phyloP scores from a whole-genome alignment of 2,329 filamentous ascomycete genomes.

The Colletotrichum noveboracense region DNA sequence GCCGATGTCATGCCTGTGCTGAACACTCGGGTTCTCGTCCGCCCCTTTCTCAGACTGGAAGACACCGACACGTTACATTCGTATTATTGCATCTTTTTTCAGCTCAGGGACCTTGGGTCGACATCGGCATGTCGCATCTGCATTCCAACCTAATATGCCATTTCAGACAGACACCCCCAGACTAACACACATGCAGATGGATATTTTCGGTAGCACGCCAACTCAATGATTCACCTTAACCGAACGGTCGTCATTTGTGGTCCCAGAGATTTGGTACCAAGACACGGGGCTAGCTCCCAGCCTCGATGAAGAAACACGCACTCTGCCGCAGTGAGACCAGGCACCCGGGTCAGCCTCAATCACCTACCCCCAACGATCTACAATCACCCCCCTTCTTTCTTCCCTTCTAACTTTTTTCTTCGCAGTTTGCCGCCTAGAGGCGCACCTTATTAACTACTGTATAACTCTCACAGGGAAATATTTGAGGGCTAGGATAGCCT shows the following conservation, averaged over 20 bases:
- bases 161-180: background rate
- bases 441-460: no score
- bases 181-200: background rate
- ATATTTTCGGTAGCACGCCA: background rate
- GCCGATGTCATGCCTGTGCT: background rate
- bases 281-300: background rate
- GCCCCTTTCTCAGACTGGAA: background rate
- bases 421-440: no score
- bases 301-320: background rate
- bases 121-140: background rate
- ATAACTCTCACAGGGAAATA: no score
- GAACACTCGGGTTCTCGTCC: background rate
- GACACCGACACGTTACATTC: background rate
- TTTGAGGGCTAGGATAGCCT: no score
- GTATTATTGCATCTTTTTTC: background rate
- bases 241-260: background rate
- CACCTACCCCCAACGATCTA: background rate
- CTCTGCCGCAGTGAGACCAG: background rate
- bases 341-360: background rate
- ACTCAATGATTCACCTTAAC: background rate
- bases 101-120: background rate
- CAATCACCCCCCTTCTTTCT: no score
- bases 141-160: background rate
- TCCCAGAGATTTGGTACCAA: background rate
- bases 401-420: no score